Evolutionary conservation across 2,329 filamentous ascomycete genomes (phyloP).

Genomic region (Chaetoscypha palmicola): DNA sequence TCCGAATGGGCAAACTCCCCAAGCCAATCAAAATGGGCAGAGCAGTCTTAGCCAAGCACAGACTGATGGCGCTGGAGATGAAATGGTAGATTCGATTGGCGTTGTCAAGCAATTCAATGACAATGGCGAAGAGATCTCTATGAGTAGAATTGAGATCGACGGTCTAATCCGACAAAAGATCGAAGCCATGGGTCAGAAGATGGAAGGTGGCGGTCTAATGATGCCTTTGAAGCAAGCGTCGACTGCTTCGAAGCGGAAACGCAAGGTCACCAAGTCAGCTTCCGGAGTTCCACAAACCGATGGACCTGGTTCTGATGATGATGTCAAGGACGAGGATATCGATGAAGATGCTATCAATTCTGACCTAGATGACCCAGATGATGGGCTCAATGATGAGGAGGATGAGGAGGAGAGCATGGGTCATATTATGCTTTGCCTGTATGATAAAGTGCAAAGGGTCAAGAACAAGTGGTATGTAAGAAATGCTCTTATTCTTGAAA

Average conservation of each 20-base stretch:
- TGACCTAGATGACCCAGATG: slow-evolving; percentile 90
- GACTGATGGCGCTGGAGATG: slow-evolving; percentile 64
- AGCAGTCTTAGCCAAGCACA: slow-evolving; percentile 50
- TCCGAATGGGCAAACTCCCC: no score
- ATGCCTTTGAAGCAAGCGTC: slow-evolving; percentile 48
- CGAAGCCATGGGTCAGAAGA: slow-evolving; percentile 54
- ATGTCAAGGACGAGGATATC: slow-evolving; percentile 47
- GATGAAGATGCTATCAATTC: slow-evolving; percentile 98
- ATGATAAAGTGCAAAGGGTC: slow-evolving; percentile 97
- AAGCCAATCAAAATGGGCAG: no score
- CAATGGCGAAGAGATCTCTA: slow-evolving; percentile 46
- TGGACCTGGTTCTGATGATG: slow-evolving; percentile 48
- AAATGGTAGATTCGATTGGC: slow-evolving; percentile 42
- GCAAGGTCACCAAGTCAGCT: slow-evolving; percentile 19
- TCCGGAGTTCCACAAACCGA: slow-evolving; percentile 45
- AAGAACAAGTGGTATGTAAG: slow-evolving; percentile 88
- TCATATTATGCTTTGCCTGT: slow-evolving; percentile 97
- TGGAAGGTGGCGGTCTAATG: slow-evolving; percentile 73
- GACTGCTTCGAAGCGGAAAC: slow-evolving; percentile 34
- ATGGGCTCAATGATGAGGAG: slow-evolving; percentile 74
- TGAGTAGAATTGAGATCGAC: slow-evolving; percentile 59
- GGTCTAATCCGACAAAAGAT: slow-evolving; percentile 62
- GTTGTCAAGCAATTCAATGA: slow-evolving; percentile 52
- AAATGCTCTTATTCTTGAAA: no score
- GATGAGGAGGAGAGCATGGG: slow-evolving; percentile 78